These are phyloP conservation scores for Neonectria hederae DNA, from an alignment of 2,329 filamentous ascomycete genomes.

Conservation along the genomic window DNA sequence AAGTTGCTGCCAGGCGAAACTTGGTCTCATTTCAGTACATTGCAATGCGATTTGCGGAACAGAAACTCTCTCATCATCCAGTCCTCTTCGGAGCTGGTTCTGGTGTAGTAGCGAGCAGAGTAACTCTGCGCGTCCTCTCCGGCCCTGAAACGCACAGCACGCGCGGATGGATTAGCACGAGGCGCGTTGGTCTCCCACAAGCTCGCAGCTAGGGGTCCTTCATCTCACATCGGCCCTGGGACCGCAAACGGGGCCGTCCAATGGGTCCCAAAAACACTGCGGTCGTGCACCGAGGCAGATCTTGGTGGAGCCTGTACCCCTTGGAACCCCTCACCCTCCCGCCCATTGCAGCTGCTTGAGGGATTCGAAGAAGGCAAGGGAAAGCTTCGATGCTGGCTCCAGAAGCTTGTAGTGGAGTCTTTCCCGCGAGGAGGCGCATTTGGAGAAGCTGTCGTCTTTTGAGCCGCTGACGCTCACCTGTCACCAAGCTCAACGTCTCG, in stretches of 20 bases:
- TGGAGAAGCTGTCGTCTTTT: constrained; percentile 40
- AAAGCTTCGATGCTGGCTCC: constrained; percentile 45
- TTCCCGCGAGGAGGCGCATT: constrained; percentile 43
- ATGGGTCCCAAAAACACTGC: constrained; percentile 42
- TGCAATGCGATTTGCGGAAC: background rate
- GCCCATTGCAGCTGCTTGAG: constrained; percentile 40
- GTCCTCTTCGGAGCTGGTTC: constrained; percentile 25
- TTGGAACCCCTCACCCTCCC: constrained; percentile 43
- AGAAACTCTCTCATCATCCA: constrained; percentile 25
- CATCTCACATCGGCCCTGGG: constrained; percentile 32
- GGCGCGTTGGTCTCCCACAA: constrained; percentile 19
- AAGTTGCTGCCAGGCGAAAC: background rate
- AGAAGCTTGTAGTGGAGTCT: constrained; percentile 44
- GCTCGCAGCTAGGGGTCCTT: constrained; percentile 33
- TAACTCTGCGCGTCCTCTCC: constrained; percentile 16
- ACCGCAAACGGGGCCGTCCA: constrained; percentile 35
- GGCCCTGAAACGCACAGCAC: constrained; percentile 30
- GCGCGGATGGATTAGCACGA: constrained; percentile 22
- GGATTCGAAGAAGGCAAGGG: constrained; percentile 36
- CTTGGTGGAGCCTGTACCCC: constrained; percentile 40
- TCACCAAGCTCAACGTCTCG: constrained; percentile 26
- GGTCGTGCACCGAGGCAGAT: constrained; percentile 42
- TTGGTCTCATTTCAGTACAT: constrained; percentile 3
- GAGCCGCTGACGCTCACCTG: constrained; percentile 40
- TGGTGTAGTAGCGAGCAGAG: constrained; percentile 14